Evolutionary conservation across 2,329 filamentous ascomycete species (phyloP), one percentile per base, ranked within the genome.

Genomic region (Cytospora mali): DNA sequence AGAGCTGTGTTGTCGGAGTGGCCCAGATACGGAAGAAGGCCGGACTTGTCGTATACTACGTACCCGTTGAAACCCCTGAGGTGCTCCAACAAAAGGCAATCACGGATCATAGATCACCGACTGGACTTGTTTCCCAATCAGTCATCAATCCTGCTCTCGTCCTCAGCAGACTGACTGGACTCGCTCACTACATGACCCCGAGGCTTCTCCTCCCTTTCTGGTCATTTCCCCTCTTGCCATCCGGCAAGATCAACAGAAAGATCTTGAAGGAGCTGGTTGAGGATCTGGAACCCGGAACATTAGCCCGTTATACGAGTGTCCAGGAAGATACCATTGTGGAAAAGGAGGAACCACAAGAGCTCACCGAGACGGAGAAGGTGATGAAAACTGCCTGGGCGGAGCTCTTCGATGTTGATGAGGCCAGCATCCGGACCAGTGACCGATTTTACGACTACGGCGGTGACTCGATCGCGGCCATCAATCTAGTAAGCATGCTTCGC

Each of bases 241-340:
- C 70, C 6, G 67, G 66, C 31, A 73, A 73, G 61, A 64, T 67
- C 16, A 65, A 73, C 62, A 67, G 72, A 18, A 72, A 71, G 59
- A 48, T 42, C 16, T 66, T 72, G 9, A 58, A 49, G 21, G 35
- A 53, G n/a, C 14, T 62, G 39, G 61, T 60, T 14, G 55, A 64
- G 48, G 16, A 42, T 11, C 35, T 70, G 66, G 68, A 69, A 0
- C 66, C 73, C 2, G 68, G 76, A 27, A 68, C 71, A 0, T 57
- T 70, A 0, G 70, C 64, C 28, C 2, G 23, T 58, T 11, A 18
- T 28, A 51, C 23, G 16, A 23, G 11, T 14, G 14, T 39, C 11
- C 6, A 14, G 33, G 13, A 16, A 10, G 33, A 16, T 10, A 39
- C 14, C 33, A 23, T 27, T 3, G 28, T 11, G 48, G 27, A 18